phyloP scores from a whole-genome alignment of 108 stramenopile species.

The Cylindrotheca fusiformis region DNA sequence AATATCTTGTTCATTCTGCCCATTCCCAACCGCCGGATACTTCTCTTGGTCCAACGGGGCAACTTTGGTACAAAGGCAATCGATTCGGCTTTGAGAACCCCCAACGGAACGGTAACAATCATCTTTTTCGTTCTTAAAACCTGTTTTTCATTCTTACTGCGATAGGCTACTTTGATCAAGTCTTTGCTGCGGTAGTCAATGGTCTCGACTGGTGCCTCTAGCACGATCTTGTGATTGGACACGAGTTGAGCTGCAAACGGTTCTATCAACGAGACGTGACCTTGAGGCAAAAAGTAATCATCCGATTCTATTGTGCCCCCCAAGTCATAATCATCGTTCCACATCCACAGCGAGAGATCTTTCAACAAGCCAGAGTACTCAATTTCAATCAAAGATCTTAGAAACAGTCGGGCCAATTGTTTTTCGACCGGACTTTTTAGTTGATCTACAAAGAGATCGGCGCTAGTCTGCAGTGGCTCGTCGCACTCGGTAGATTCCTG shows the following conservation, averaged over 20 bases:
- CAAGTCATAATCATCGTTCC: neutral
- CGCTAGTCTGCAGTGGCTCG: neutral
- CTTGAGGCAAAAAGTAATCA: neutral
- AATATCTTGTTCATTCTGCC: constrained; percentile 52
- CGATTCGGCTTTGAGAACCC: constrained; percentile 48
- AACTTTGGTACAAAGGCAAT: constrained; percentile 56
- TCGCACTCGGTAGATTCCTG: neutral
- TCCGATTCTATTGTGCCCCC: neutral
- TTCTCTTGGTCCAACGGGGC: constrained; percentile 42
- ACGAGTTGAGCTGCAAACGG: neutral
- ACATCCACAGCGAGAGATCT: neutral
- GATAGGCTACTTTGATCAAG: neutral
- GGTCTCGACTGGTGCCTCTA: neutral
- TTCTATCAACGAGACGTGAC: neutral
- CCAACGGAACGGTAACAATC: constrained; percentile 63
- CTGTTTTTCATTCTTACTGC: too few relatives aligned
- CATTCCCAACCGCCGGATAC: constrained; percentile 54
- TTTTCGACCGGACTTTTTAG: neutral
- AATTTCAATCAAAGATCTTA: neutral
- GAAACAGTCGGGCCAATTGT: neutral
- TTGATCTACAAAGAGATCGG: neutral
- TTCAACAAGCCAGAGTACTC: constrained; percentile 10
- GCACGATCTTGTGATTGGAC: neutral
- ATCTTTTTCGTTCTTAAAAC: constrained; percentile 10
- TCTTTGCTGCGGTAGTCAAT: neutral